Base-by-base conservation (phyloP, 1,284 basidiomycete species). In the Wallemia ichthyophaga region DNA sequence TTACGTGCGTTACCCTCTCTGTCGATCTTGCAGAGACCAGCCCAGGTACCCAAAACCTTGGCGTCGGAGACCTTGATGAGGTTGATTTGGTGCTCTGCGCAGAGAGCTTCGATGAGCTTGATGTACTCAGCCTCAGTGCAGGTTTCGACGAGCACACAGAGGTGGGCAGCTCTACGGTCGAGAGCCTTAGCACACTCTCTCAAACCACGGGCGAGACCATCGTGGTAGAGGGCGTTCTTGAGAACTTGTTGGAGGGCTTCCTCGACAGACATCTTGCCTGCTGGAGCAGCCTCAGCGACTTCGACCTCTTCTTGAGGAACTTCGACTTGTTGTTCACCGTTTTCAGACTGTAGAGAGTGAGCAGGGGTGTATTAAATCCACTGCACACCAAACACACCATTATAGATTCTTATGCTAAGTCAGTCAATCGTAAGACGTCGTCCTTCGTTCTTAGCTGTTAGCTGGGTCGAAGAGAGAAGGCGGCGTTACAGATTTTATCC, bases 101-200 rank as follows among this genome's bases (percentile, higher is more conserved):
- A 96, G 70, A 96, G 86, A 59, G 91, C 92, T 76, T 96, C 91
- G 66, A 96, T 94, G 76, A 98, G 86, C 78, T 96, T 96, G 79
- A 95, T 85, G 80, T 98, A 96, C 75, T 95, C 92, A 67, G 89
- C 86, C 76, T 96, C 92, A 62, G 85, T 92, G 78, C 89, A 94
- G 62, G 88, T 89, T 81, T 98, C 92, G 71, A 95, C 89, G 69
- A 98, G 83, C 64, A 98, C 91, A 75, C 92, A 96, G 62, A 98
- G 79, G 74, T 96, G 92, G 61, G 92, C 92, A 78, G 94, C 86
- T 68, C 89, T 84, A 76, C 91, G 91, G 80, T 98, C 92, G 64
- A 98, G 79, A 62, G 92, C 88, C 78, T 98, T 98, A 70, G 92
- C 85, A 69, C 81, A 85, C 77, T 98, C 92, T 67, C 92, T 86